Percentiles rank a stretch among this genome's conserved stretches.
Conservation (phyloP, 345 rosid genomes). For the Eucalyptus lansdowneana region DNA sequence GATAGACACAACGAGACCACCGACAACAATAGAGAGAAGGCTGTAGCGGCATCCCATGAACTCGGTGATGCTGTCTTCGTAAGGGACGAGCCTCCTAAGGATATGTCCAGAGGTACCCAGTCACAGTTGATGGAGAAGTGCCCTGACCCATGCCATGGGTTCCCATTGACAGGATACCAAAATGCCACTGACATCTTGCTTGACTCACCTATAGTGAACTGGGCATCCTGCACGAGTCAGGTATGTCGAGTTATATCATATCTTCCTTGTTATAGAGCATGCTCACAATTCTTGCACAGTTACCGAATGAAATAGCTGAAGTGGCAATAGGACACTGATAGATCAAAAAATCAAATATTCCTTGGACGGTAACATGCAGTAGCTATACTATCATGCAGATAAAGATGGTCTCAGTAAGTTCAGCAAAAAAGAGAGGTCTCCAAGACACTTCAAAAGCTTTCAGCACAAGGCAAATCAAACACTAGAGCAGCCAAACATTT, state of each 20-base stretch:
- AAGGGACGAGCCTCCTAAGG: constrained; percentile 23
- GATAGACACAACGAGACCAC: constrained; percentile 45
- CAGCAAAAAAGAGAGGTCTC: background rate
- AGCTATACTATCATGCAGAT: background rate
- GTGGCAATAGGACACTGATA: background rate
- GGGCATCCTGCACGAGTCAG: constrained; percentile 61
- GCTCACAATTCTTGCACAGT: background rate
- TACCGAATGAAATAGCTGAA: background rate
- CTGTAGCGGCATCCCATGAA: constrained; percentile 38
- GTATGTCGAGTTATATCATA: background rate
- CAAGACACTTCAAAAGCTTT: background rate
- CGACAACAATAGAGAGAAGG: constrained; percentile 57
- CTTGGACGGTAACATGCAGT: background rate
- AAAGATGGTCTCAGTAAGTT: background rate
- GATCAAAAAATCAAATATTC: background rate
- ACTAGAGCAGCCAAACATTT: background rate
- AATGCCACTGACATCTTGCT: constrained; percentile 85
- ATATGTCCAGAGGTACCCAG: constrained; percentile 66
- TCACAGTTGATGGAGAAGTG: constrained; percentile 83
- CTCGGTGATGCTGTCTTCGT: constrained; percentile 10
- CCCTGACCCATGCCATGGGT: constrained; percentile 78
- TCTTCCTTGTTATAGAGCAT: background rate
- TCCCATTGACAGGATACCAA: constrained; percentile 84
- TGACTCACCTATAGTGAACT: constrained; percentile 56
- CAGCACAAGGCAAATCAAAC: background rate